Conservation (phyloP, 352 stramenopile species). For the Globisporangium camurandrum region DNA sequence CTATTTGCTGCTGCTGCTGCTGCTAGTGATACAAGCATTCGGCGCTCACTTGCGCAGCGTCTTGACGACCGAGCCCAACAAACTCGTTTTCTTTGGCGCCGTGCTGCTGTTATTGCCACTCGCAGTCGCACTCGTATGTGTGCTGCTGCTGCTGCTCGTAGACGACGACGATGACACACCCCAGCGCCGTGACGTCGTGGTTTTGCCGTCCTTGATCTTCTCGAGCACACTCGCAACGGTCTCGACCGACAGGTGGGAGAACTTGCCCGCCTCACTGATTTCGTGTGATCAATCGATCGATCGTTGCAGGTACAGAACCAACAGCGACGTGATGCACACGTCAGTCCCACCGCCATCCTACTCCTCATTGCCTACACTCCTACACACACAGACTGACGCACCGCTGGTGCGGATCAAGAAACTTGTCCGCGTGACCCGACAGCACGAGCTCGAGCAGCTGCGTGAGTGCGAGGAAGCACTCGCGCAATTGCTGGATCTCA, state of each 20-base stretch:
- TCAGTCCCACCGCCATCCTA: too few species aligned
- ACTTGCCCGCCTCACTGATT: constrained; percentile 47
- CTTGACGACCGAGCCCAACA: constrained; percentile 47
- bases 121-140: constrained; percentile 3
- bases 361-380: too few species aligned
- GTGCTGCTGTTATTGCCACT: neutral
- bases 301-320: too few species aligned
- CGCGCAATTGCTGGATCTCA: constrained; percentile 46
- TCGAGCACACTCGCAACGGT: constrained; percentile 54
- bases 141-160: too few species aligned
- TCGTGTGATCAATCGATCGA: neutral
- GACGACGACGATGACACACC: constrained; percentile 21
- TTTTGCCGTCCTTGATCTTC: constrained; percentile 68
- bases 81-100: constrained; percentile 33
- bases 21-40: too few species aligned
- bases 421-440: constrained; percentile 45
- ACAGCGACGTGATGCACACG: too few species aligned
- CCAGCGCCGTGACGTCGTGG: constrained; percentile 34
- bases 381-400: constrained; percentile 9
- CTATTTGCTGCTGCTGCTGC: too few species aligned
- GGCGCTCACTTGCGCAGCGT: constrained; percentile 53
- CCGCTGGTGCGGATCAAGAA: constrained; percentile 56
- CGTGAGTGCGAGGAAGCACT: constrained; percentile 55
- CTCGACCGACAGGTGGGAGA: constrained; percentile 56
- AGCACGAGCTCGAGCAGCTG: constrained; percentile 68